Evolutionary conservation across 2,329 filamentous ascomycete genomes (phyloP).

Genomic region (Fusarium protoensiforme): DNA sequence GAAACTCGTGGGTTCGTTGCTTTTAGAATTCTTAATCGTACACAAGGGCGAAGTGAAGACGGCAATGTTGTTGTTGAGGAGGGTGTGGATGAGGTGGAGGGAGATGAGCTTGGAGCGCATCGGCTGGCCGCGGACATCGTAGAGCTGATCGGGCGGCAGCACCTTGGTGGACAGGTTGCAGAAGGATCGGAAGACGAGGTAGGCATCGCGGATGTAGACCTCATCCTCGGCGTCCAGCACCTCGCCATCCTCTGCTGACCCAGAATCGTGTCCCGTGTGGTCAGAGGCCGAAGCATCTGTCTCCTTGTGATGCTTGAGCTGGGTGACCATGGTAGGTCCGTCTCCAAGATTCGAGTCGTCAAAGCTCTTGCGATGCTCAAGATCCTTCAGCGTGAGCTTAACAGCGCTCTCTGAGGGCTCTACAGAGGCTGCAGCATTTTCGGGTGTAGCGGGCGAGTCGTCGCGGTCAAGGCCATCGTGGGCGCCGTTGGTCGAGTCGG

Average conservation of each 20-base stretch:
- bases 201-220: conserved; percentile 96
- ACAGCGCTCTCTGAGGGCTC: conserved; percentile 52
- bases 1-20: conserved; percentile 88
- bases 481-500: conserved; percentile 51
- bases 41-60: conserved; percentile 93
- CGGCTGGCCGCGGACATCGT: conserved; percentile 90
- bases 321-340: conserved; percentile 74
- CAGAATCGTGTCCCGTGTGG: conserved; percentile 65
- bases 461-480: conserved; percentile 53
- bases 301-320: conserved; percentile 62
- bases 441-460: conserved; percentile 49
- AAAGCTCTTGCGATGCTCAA: conserved; percentile 76
- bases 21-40: conserved; percentile 92
- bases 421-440: conserved; percentile 33
- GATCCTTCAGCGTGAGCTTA: conserved; percentile 74
- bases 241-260: conserved; percentile 67
- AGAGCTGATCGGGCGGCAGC: conserved; percentile 88
- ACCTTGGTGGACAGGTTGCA: conserved; percentile 97
- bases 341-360: conserved; percentile 75
- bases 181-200: conserved; percentile 96
- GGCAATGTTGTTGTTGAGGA: conserved; percentile 91
- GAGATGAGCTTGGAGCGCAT: conserved; percentile 98
- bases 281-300: conserved; percentile 60
- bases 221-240: conserved; percentile 83
- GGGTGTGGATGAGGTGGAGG: conserved; percentile 92